Evolutionary conservation across 2,329 filamentous ascomycete species (phyloP), one percentile per base, ranked within the genome.

Genomic region (Fusarium sp.): DNA sequence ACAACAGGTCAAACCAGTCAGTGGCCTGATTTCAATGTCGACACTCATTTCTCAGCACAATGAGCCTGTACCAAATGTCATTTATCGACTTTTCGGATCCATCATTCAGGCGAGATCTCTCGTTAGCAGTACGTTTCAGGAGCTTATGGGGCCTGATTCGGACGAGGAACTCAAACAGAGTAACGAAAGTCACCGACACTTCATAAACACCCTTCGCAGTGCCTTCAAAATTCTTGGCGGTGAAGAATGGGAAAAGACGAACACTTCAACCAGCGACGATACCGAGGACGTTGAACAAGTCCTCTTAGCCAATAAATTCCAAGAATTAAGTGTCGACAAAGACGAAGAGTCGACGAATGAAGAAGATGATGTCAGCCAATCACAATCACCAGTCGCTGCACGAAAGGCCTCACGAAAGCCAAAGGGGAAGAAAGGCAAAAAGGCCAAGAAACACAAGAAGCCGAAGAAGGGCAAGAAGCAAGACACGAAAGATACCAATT

Each of bases 141-240:
- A 79, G 53, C 65, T 81, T 14, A 78, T 77, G 36, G 74, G 76
- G 11, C 59, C 73, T 11, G 78, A 76, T 29, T 76, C 78, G 8
- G 81, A 83, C 44, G 78, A 79, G 9, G 49, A 52, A 12, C 14
- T 65, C 7, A 73, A 83, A 54, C 76, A 73, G 52, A 83, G 80
- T 62, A 85, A 85, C 64, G 67, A 62, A 4, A 77, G 78, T 2
- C 83, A 86, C 70, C 82, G 82, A 47, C 70, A 79, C 41, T 86
- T 85, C 68, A 85, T 86, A 56, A 79, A 85, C 46, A 78, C 77
- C 4, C 78, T 86, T 4, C 76, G 68, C 7, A 68, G 81, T 7
- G 80, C 80, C 1, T 84, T 84, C 39, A 36, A 78, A 1, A 72
- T 75, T 17, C 70, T 85, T 2, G 81, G 83, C 6, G 80, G 82